Conservation (phyloP, 129 eudicot genomes). For the Helianthus tuberosus region DNA sequence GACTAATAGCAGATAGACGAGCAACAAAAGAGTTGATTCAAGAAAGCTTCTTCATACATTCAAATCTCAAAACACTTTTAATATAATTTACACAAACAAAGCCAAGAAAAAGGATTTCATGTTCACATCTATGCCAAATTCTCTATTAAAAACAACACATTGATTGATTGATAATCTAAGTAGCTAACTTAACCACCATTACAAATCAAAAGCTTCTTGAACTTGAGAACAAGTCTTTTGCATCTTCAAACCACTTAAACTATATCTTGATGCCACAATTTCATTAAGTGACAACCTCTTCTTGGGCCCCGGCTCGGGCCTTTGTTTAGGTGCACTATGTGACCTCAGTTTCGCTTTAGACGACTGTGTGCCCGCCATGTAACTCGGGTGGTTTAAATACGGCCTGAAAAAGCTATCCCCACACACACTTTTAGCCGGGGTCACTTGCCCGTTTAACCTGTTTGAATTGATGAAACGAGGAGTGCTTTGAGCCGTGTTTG, state of each 20-base stretch:
- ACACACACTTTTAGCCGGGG: conserved; percentile 85
- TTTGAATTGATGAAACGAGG: conserved; percentile 57
- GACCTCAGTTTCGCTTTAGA: conserved; percentile 83
- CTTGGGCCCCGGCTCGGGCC: conserved; percentile 72
- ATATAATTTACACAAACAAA: conserved; percentile 47
- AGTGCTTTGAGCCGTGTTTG: conserved; percentile 77
- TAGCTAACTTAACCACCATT: conserved; percentile 21
- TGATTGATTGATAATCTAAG: conserved; percentile 1
- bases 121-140: conserved; percentile 39
- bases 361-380: conserved; percentile 86
- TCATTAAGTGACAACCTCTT: conserved; percentile 73
- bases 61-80: conserved; percentile 15
- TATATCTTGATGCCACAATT: conserved; percentile 79
- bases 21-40: conserved; percentile 25
- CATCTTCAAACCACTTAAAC: conserved; percentile 91
- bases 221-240: conserved; percentile 62
- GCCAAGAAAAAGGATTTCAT: conserved; percentile 43
- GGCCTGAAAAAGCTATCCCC: conserved; percentile 79
- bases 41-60: conserved; percentile 29
- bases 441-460: conserved; percentile 49
- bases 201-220: conserved; percentile 53
- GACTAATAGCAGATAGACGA: too few relatives aligned
- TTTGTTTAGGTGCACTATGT: conserved; percentile 87
- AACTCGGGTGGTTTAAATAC: conserved; percentile 66
- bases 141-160: conserved; percentile 21